These are phyloP conservation scores for Starmerella cellae DNA, from an alignment of 805 yeast species.

Conservation along the genomic window DNA sequence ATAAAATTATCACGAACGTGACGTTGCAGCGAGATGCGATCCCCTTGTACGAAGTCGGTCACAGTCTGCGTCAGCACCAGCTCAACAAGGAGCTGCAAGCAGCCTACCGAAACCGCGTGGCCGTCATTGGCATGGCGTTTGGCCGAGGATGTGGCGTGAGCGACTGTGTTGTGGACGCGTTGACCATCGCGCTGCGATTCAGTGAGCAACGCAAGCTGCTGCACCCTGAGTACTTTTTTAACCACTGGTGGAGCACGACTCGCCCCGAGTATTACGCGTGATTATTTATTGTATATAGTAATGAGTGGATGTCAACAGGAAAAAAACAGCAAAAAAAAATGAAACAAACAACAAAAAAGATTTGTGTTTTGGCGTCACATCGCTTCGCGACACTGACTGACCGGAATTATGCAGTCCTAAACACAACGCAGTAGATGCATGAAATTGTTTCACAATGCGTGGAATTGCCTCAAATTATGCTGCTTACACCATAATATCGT, in stretches of 20 bases:
- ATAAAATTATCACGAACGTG: slow-evolving; percentile 24
- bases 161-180: slow-evolving; percentile 58
- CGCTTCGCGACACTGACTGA: no score
- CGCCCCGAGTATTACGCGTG: slow-evolving; percentile 22
- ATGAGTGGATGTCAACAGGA: no score
- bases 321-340: not conserved
- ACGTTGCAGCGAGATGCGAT: slow-evolving; percentile 44
- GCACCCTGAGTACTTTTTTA: slow-evolving; percentile 24
- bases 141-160: slow-evolving; percentile 82
- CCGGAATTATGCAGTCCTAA: no score
- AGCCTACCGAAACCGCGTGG: slow-evolving; percentile 33
- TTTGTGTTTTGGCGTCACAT: not conserved
- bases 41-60: slow-evolving; percentile 72
- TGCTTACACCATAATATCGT: no score
- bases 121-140: slow-evolving; percentile 67
- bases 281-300: not conserved
- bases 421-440: no score
- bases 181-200: slow-evolving; percentile 41
- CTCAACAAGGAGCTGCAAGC: slow-evolving; percentile 28
- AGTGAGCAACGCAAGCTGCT: slow-evolving; percentile 23
- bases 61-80: slow-evolving; percentile 33
- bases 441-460: no score
- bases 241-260: slow-evolving; percentile 21
- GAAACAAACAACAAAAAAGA: not conserved
- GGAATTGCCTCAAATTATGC: no score